Evolutionary conservation across 192 early-diverging fungal species (phyloP).

Genomic region (Coemansia pectinata): DNA sequence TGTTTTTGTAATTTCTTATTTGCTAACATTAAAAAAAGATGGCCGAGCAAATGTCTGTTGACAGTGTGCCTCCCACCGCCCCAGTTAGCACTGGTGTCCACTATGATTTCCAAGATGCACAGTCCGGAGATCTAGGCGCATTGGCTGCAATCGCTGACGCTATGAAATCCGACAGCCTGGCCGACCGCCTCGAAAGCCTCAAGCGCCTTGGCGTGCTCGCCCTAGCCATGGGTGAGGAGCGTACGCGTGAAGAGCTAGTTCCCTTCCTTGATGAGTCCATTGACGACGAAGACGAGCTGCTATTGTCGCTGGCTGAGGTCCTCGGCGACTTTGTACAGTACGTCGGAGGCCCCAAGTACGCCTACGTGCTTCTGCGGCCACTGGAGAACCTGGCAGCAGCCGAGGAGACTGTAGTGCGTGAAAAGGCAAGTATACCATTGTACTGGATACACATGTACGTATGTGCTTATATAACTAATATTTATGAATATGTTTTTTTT

Average conservation of each 20-base stretch:
- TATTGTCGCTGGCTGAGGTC: conserved; percentile 91
- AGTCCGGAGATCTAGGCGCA: conserved; percentile 46
- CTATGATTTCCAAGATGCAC: conserved; percentile 53
- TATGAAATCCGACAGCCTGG: conserved; percentile 54
- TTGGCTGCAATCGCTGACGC: conserved; percentile 55
- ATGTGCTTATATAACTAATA: not conserved
- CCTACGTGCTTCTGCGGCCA: conserved; percentile 83
- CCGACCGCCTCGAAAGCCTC: conserved; percentile 56
- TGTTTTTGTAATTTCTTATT: not conserved
- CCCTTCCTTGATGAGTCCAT: conserved; percentile 99
- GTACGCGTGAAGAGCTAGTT: conserved; percentile 93
- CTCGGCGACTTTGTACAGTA: conserved; percentile 90
- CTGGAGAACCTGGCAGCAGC: conserved; percentile 96
- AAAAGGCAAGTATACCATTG: conserved; percentile 68
- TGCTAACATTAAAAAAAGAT: conserved; percentile 10
- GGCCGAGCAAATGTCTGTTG: conserved; percentile 57
- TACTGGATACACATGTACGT: not conserved
- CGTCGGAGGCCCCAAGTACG: conserved; percentile 87
- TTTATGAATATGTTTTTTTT: not conserved
- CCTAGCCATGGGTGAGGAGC: conserved; percentile 89
- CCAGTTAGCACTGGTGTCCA: conserved; percentile 12
- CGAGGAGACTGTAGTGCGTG: conserved; percentile 97
- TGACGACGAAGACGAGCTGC: conserved; percentile 98
- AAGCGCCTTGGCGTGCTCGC: conserved; percentile 61
- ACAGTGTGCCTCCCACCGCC: conserved; percentile 37